phyloP scores from a whole-genome alignment of 495 filamentous ascomycete species.

The Tuber borchii region DNA sequence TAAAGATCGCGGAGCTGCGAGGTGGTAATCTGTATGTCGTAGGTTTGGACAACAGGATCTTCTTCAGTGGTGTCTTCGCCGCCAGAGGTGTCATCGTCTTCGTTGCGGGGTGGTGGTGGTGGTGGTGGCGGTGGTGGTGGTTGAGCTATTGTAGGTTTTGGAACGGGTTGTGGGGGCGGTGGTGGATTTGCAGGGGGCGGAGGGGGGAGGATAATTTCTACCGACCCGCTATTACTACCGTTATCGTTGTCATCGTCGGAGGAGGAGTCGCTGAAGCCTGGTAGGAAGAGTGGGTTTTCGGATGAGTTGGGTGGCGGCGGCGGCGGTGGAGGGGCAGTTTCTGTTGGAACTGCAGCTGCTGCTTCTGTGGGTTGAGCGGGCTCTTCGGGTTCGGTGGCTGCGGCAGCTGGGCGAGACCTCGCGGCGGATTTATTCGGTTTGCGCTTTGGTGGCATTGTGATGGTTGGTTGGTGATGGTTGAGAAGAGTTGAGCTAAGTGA shows the following conservation, averaged over 20 bases:
- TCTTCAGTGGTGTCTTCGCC: constrained; percentile 19
- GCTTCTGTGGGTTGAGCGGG: not conserved
- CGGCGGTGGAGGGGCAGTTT: not conserved
- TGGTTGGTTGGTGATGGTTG: not conserved
- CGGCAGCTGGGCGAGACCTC: not conserved
- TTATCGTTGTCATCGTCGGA: not conserved
- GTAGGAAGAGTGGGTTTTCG: constrained; percentile 2
- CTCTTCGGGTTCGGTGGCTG: not conserved
- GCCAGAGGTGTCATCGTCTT: constrained; percentile 7
- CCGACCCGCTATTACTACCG: not conserved
- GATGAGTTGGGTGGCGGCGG: not conserved
- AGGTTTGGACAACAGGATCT: constrained; percentile 36
- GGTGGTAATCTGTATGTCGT: constrained; percentile 39
- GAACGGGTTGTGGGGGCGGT: not conserved
- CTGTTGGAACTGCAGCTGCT: not conserved
- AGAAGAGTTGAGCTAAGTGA: not conserved
- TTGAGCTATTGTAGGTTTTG: not conserved
- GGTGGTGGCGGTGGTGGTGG: not conserved
- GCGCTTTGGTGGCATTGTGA: not conserved
- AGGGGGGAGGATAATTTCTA: not conserved
- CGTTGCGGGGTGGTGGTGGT: constrained; percentile 4
- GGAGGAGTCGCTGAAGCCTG: not conserved
- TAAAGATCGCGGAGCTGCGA: constrained; percentile 47
- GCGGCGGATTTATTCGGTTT: not conserved
- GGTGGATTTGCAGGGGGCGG: not conserved